Base-by-base conservation (phyloP, 176 grass and related monocot species). In the Hordeum marinum region DNA sequence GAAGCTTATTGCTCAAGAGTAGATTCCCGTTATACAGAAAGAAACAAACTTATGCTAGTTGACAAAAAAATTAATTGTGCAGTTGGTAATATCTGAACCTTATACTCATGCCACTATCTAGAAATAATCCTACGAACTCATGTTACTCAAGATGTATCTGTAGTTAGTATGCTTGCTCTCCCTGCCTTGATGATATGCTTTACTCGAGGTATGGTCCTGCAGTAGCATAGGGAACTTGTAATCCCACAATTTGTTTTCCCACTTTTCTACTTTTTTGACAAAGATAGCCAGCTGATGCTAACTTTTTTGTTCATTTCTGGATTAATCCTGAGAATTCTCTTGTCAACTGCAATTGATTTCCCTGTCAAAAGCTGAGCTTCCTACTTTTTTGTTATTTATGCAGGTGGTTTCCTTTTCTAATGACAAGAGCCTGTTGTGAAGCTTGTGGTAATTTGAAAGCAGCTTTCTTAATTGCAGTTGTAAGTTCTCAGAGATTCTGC, bases 331-430 rank as follows among this genome's bases (percentile, higher is more conserved):
- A 23, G 39, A 76, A 18, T n/a, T 73, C 35, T 60, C 40, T 59
- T 65, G 57, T 41, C 17, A 50, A 41, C 18, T 5, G 3, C 31
- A 63, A 11, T 18, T 59, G 8, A 10, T 83, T 45, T 69, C 39
- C 52, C 63, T 4, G 11, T 21, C 70, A 62, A 5, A 63, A 68
- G 1, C 24, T 87, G 39, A 87, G 13, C 12, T 67, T 78, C 71
- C 41, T 62, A 45, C 74, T 84, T 82, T 82, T 13, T 88, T 41
- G 14, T 82, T 87, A 23, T 88, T 78, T 80, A 35, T 80, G 75
- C 83, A 99, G 96, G 82, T 99, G 93, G 96, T 99, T 99, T 86
- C 96, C 96, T 76, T 99, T 99, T 86, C 79, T 99, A 86, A 91
- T 50, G 66, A 96, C 93, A 77, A 90, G 89, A 84, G 96, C 96